Evolutionary conservation across 2,329 filamentous ascomycete genomes (phyloP), one percentile per base, ranked within the genome.

Genomic region (Dothidotthia symphoricarpi): DNA sequence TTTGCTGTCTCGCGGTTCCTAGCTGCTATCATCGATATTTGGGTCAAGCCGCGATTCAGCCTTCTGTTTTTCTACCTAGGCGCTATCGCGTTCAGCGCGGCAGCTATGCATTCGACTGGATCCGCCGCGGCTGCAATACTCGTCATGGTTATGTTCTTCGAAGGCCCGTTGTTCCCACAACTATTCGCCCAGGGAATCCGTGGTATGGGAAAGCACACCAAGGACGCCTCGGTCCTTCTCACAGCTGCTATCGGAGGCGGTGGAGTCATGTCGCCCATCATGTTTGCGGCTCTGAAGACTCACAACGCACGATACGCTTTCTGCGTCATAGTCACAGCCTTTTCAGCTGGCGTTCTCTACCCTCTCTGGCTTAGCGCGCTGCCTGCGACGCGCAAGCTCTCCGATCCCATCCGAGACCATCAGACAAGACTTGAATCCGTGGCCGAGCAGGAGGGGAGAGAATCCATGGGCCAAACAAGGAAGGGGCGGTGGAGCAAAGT

Each of bases 1-100:
- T 83, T 83, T 44, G 77, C 78, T 8, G 57, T 74, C 1, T 77
- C 77, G 8, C 75, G 80, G 6, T 82, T 83, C 53, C 37, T 79
- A 2, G 71, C 75, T 4, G 79, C 79, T 2, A 63, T 73, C 4
- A 56, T 74, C 2, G 73, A 75, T 29, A 69, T 75, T 34, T 72
- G 76, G 56, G 57, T 82, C 47, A 80, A 76, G 55, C 79, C 80
- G 2, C 75, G 80, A 13, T 72, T 73, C 58, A 69, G 81, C n/a
- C 67, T 83, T 0, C 53, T 78, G 15, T 61, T 75, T 36, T 75
- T 74, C 47, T 80, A 74, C 49, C 51, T 72, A 9, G 77, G 77
- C 14, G 64, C 74, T 28, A 72, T 82, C 31, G 61, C 75, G 15
- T 77, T 77, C 45, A 61, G 71, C 2, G 69, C 69, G 0, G 68